Base-by-base conservation (phyloP, 2,329 filamentous ascomycete species). In the Parasarocladium wereldwijsianum region DNA sequence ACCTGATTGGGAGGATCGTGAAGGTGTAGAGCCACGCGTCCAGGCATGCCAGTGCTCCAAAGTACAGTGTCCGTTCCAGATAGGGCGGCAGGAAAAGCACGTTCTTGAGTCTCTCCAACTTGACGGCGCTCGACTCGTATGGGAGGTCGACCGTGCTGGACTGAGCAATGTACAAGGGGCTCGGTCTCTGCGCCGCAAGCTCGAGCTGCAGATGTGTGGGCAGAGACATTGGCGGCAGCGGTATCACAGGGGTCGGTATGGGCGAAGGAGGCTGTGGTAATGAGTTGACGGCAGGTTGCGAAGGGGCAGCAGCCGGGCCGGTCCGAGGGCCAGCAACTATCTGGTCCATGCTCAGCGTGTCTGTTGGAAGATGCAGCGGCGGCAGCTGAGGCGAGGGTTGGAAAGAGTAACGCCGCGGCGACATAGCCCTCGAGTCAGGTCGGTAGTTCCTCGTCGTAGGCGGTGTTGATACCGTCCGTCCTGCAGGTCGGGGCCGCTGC, bases 21-120 rank as follows among this genome's bases (percentile, higher is more conserved):
- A 98, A 92, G 1, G 84, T 92, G 55, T 94, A 90, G 2, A 98
- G 68, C 85, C 87, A 98, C 2, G 87, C 81, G 50, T 98, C 90
- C 5, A 98, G 62, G 53, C 90, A 98, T 6, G 87, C 86, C 19
- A 96, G 55, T 0, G 82, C 76, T 6, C 90, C 90, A 54, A 98
- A 96, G 35, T 76, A 73, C 5, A 98, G 66, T 0, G 86, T 78
- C 26, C 78, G 70, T 54, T 98, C 90, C 5, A 98, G 64, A 36
- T 79, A 81, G 0, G 73, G 68, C 0, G 87, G 85, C 4, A 98
- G 58, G 16, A 85, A 61, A 5, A 98, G 55, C 36, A 94, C 92
- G 48, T 96, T 96, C 39, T 83, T 68, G 9, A 98, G 62, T 22
- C 92, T 75, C 49, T 96, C 84, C 35, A 96, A 80, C 49, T 96